These are phyloP conservation scores for Achlya hypogyna DNA, from an alignment of 352 stramenopile species.

Conservation along the genomic window DNA sequence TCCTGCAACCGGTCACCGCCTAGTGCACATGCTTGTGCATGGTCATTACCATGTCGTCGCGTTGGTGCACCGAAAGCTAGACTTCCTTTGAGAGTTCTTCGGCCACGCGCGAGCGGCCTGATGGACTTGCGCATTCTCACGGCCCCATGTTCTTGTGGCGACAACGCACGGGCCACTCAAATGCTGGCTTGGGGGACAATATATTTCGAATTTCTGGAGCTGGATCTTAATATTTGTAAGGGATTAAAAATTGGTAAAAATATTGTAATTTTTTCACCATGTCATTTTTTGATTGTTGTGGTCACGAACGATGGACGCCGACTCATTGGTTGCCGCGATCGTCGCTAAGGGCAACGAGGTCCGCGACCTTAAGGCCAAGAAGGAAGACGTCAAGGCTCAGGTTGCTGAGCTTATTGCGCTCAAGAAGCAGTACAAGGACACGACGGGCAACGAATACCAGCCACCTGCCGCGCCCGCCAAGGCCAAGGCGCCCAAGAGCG, in stretches of 20 bases:
- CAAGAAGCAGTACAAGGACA: conserved; percentile 70
- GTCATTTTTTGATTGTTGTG: conserved; percentile 4
- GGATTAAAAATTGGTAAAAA: no score
- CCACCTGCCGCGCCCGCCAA: conserved; percentile 27
- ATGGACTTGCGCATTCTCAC: background rate
- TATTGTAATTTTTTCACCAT: background rate
- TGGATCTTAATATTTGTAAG: no score
- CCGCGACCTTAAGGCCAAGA: conserved; percentile 69
- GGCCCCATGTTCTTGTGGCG: background rate
- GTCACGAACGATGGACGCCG: background rate
- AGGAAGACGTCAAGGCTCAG: conserved; percentile 45
- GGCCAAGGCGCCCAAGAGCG: conserved; percentile 16
- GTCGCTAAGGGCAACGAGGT: conserved; percentile 65
- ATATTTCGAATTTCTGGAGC: no score
- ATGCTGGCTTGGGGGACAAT: background rate
- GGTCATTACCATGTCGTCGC: no score
- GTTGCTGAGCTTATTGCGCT: conserved; percentile 33
- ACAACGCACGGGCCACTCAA: background rate
- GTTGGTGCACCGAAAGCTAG: no score
- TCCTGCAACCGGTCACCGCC: no score
- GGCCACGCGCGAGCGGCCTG: no score
- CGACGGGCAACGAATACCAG: conserved; percentile 63
- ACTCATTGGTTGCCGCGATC: conserved; percentile 28
- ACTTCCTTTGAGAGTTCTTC: no score
- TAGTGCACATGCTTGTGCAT: no score